Evolutionary conservation across 2,329 filamentous ascomycete genomes (phyloP), one percentile per base, ranked within the genome.

Genomic region (Microdochium trichocladiopsis): DNA sequence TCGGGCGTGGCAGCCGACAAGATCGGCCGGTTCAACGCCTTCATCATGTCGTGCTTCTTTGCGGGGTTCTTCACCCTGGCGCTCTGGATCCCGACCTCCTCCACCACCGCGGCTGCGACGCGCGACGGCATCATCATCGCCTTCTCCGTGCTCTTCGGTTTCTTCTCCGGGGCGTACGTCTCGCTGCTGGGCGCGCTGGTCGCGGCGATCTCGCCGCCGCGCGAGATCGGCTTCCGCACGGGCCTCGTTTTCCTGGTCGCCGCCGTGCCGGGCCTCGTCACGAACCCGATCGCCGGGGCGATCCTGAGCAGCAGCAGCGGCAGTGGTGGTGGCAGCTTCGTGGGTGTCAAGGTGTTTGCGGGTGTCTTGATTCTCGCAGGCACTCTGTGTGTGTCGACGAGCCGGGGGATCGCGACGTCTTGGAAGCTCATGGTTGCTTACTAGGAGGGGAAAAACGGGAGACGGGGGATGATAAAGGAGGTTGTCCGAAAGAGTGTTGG

Each of bases 1-100:
- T 51, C 55, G 18, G 52, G 55, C 28, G 49, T 36, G 21, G 24
- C 54, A 25, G 55, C 51, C 37, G 56, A 58, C 48, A 53, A 52
- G 33, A 37, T 37, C 33, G 33, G 33, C 12, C 33, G 33, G 12
- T 37, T 37, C 33, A 37, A 37, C 33, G 6, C 33, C 6, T 37
- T 37, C 33, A 37, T 37, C 33, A 37, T 37, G 12, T 37, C 33
- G 33, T 37, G 33, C 33, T 37, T 37, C 33, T 37, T 37, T 16
- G 33, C 33, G 14, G 33, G 33, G 33, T n/a, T 37, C 6, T 37
- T 37, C 33, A 37, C 33, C 14, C 33, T 37, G 12, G 33, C 33
- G 33, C 33, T 37, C 6, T 37, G 33, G 33, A 4, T 37, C 4
- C 33, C 33, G 5, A 16, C 14, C 33, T 37, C 33, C 6, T 37